These are phyloP conservation scores for Pseudogymnoascus sp. DNA, from an alignment of 2,329 filamentous ascomycete genomes.

Conservation along the genomic window DNA sequence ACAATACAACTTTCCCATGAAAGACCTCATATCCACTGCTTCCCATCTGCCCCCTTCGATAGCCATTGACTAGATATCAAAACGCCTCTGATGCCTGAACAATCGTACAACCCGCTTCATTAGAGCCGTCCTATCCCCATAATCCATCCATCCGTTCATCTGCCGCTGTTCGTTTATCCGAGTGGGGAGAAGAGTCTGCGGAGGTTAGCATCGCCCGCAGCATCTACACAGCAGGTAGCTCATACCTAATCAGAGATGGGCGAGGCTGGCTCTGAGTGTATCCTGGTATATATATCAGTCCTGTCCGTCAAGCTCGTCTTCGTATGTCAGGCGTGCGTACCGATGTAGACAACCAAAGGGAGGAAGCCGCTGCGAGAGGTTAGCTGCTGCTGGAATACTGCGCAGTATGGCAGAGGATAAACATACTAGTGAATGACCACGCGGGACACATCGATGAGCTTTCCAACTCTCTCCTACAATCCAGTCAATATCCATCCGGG, in stretches of 20 bases:
- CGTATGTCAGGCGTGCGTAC: constrained; percentile 39
- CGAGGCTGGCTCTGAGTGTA: constrained; percentile 91
- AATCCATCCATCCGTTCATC: not conserved
- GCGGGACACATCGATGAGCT: constrained; percentile 89
- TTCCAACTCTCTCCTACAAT: constrained; percentile 85
- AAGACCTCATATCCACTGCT: not conserved
- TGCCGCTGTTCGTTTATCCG: constrained; percentile 36
- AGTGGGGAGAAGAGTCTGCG: constrained; percentile 55
- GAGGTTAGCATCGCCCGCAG: not conserved
- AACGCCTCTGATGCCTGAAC: not conserved
- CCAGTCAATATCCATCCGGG: constrained; percentile 16
- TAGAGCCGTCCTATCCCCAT: not conserved
- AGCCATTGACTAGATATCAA: not conserved
- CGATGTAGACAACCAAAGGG: constrained; percentile 92
- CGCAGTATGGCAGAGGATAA: not conserved
- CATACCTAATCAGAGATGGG: constrained; percentile 66
- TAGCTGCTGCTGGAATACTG: constrained; percentile 22
- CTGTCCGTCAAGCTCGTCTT: constrained; percentile 15
- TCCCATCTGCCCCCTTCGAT: not conserved
- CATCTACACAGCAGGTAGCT: not conserved
- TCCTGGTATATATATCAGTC: constrained; percentile 40
- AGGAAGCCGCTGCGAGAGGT: constrained; percentile 70
- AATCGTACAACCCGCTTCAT: constrained; percentile 8
- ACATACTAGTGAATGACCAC: constrained; percentile 92
- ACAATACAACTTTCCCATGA: not conserved